Percentiles rank a stretch among this genome's conserved stretches.
Evolutionary conservation across 2,329 filamentous ascomycete species (phyloP).

Genomic region (Delphinella strobiligena): DNA sequence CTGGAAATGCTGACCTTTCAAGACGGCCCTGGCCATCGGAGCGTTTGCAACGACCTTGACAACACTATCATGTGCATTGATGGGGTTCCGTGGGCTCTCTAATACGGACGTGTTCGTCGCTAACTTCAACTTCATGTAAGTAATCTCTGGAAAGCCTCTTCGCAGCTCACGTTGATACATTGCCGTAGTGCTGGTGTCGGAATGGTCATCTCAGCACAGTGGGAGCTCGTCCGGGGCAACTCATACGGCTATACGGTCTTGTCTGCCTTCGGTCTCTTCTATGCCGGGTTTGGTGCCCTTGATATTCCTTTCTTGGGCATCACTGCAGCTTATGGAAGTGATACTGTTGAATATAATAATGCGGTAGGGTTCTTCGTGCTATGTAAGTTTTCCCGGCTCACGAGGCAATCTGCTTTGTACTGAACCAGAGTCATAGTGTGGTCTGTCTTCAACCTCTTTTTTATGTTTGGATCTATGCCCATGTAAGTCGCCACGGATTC

Average conservation of each 20-base stretch:
- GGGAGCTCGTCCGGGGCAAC: constrained; percentile 42
- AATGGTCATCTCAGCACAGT: constrained; percentile 43
- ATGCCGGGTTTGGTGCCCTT: constrained; percentile 37
- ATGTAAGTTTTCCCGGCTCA: constrained; percentile 26
- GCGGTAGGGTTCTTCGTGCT: constrained; percentile 39
- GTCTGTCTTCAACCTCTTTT: constrained; percentile 35
- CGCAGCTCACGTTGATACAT: too few species aligned
- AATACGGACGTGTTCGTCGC: constrained; percentile 41
- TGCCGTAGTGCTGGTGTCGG: constrained; percentile 30
- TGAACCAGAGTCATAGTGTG: too few species aligned
- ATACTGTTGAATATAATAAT: constrained; percentile 34
- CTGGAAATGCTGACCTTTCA: not conserved
- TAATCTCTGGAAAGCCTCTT: too few species aligned
- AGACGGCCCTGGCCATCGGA: constrained; percentile 38
- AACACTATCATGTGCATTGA: constrained; percentile 41
- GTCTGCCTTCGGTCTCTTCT: constrained; percentile 44
- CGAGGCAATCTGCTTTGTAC: too few species aligned
- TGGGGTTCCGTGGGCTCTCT: constrained; percentile 42
- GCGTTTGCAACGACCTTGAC: constrained; percentile 44
- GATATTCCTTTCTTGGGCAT: constrained; percentile 37
- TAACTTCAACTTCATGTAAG: constrained; percentile 40
- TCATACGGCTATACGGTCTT: constrained; percentile 41
- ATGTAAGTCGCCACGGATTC: constrained; percentile 12
- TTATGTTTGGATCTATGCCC: constrained; percentile 33
- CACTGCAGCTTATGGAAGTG: constrained; percentile 29